Evolutionary conservation across 2,329 filamentous ascomycete species (phyloP).

Genomic region (Alternaria sp.): DNA sequence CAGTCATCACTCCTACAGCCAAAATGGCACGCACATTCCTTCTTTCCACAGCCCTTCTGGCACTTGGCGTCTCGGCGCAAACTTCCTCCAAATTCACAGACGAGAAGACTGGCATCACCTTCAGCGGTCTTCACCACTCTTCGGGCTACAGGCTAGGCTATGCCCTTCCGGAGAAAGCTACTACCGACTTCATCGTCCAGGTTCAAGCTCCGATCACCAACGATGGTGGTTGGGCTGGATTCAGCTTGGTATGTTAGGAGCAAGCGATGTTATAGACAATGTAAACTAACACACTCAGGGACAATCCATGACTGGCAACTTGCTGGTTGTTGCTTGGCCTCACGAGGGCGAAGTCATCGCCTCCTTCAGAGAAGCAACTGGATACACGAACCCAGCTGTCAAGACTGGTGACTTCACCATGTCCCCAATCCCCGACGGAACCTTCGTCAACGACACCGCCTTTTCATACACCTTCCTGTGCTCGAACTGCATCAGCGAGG

Average conservation of each 20-base stretch:
- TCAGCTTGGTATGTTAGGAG: conserved; percentile 40
- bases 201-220: conserved; percentile 56
- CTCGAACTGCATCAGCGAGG: conserved; percentile 45
- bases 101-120: conserved; percentile 44
- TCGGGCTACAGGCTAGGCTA: conserved; percentile 61
- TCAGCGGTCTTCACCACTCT: conserved; percentile 41
- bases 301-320: conserved; percentile 58
- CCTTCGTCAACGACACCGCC: conserved; percentile 62
- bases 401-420: conserved; percentile 55
- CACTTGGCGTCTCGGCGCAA: conserved; percentile 37
- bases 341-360: conserved; percentile 58
- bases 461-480: conserved; percentile 66
- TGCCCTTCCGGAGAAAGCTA: conserved; percentile 59
- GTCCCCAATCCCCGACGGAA: conserved; percentile 60
- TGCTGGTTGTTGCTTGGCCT: conserved; percentile 64
- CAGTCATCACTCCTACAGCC: conserved; percentile 12
- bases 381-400: conserved; percentile 60
- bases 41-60: conserved; percentile 37
- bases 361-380: conserved; percentile 56
- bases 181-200: conserved; percentile 64
- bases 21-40: conserved; percentile 42
- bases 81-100: conserved; percentile 40
- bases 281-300: conserved; percentile 39
- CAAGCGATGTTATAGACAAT: neutral
- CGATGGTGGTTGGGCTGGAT: conserved; percentile 60